phyloP scores from a whole-genome alignment of 306 rosid species.

The Rubus parviflorus region DNA sequence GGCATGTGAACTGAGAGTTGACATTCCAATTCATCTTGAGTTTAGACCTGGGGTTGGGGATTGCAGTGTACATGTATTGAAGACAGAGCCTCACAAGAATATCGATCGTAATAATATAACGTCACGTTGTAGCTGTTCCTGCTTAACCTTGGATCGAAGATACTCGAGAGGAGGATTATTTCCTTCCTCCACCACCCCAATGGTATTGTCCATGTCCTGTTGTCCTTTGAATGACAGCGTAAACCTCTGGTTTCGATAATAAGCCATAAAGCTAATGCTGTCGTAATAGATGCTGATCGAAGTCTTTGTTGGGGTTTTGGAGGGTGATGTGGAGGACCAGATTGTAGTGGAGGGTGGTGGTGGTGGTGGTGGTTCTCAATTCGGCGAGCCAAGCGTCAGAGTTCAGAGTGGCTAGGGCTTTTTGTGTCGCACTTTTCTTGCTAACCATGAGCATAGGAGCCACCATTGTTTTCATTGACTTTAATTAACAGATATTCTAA shows the following conservation, averaged over 20 bases:
- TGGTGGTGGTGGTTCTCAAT: background rate
- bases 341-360: background rate
- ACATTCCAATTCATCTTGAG: background rate
- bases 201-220: background rate
- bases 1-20: background rate
- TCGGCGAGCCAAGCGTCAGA: background rate
- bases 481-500: too few species aligned
- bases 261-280: background rate
- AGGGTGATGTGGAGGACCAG: background rate
- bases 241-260: background rate
- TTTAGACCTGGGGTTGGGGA: background rate
- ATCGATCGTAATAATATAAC: too few species aligned
- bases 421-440: too few species aligned
- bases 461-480: too few species aligned
- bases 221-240: background rate
- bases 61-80: background rate
- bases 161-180: too few species aligned
- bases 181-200: background rate
- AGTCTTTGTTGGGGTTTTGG: background rate
- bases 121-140: background rate
- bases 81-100: background rate
- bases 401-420: background rate
- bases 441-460: too few species aligned
- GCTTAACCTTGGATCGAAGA: background rate
- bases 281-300: background rate